Conservation (phyloP, 2,329 filamentous ascomycete species). For the Fusarium stilboides region DNA sequence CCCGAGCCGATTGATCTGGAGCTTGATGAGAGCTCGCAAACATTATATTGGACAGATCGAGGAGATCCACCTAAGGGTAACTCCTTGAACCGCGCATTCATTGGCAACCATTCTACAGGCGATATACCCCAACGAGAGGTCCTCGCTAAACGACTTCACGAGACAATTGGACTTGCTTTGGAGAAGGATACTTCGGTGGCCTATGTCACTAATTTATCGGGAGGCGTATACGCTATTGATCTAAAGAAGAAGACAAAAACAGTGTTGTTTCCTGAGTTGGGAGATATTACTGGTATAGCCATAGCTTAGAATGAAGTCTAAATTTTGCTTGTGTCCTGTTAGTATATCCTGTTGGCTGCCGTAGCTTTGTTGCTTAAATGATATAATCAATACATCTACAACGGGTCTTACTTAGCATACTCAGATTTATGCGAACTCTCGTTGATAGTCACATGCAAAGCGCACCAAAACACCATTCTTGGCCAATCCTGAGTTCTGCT, state of each 20-base stretch:
- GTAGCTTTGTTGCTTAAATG: too few relatives aligned
- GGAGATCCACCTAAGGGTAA: neutral
- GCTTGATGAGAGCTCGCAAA: neutral
- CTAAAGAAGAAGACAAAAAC: neutral
- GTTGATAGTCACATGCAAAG: too few relatives aligned
- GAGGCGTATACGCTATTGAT: neutral
- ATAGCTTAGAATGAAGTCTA: neutral
- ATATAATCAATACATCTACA: too few relatives aligned
- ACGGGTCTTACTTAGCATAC: too few relatives aligned
- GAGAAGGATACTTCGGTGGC: neutral
- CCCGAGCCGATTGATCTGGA: neutral
- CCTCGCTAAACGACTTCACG: neutral
- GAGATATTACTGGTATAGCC: conserved; percentile 10
- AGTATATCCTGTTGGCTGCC: too few relatives aligned
- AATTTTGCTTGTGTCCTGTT: too few relatives aligned
- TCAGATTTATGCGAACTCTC: too few relatives aligned
- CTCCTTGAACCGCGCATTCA: neutral
- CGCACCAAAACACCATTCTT: too few relatives aligned
- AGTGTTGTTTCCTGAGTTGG: conserved; percentile 5
- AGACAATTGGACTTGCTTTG: neutral
- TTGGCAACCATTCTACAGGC: neutral
- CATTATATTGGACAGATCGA: neutral
- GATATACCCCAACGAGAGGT: neutral
- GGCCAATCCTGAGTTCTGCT: too few relatives aligned
- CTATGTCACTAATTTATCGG: neutral